These are phyloP conservation scores for Silene coronaria DNA, from an alignment of 179 eudicot species.

Conservation along the genomic window DNA sequence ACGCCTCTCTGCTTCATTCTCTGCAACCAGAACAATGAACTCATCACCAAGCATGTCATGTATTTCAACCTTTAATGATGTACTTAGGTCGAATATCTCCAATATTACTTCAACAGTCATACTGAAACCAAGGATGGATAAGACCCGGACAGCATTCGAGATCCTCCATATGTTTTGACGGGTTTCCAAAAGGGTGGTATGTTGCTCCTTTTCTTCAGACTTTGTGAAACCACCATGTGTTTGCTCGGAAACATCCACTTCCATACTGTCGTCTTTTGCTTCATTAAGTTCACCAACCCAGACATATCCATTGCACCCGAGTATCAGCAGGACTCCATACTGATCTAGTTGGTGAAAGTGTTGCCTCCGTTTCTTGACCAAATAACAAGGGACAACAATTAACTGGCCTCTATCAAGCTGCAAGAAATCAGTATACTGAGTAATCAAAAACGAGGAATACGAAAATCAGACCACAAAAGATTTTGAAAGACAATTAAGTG, in stretches of 20 bases:
- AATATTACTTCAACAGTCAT: constrained; percentile 54
- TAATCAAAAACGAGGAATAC: background rate
- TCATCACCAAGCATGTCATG: constrained; percentile 93
- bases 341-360: constrained; percentile 75
- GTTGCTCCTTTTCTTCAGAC: constrained; percentile 37
- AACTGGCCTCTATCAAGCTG: constrained; percentile 88
- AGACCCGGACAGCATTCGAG: constrained; percentile 74
- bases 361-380: constrained; percentile 79
- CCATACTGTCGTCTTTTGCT: constrained; percentile 58
- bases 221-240: constrained; percentile 12
- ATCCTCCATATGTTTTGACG: constrained; percentile 70
- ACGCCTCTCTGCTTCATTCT: constrained; percentile 68
- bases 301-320: constrained; percentile 84
- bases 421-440: constrained; percentile 1
- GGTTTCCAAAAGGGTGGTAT: constrained; percentile 49
- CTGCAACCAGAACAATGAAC: constrained; percentile 73
- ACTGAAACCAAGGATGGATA: constrained; percentile 60
- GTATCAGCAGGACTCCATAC: constrained; percentile 59
- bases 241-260: constrained; percentile 34
- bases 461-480: background rate
- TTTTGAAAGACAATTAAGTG: background rate
- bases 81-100: constrained; percentile 52
- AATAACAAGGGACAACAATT: constrained; percentile 59
- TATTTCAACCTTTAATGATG: constrained; percentile 40
- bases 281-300: constrained; percentile 81